These are phyloP conservation scores for Trametes meyenii DNA, from an alignment of 768 basidiomycete genomes.

Conservation along the genomic window DNA sequence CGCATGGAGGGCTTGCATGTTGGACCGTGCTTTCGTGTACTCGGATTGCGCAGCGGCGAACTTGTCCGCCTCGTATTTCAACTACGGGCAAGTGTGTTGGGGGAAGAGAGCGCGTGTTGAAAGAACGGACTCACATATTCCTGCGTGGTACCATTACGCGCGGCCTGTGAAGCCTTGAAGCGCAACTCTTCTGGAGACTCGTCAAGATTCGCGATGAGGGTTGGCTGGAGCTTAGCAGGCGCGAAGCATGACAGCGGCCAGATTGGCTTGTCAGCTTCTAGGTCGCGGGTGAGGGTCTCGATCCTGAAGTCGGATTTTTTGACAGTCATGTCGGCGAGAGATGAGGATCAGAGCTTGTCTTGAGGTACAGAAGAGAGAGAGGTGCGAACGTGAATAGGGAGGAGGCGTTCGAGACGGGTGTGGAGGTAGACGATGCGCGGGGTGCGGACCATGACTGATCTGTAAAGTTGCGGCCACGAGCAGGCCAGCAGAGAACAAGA, in stretches of 20 bases:
- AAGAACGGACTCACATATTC: constrained; percentile 65
- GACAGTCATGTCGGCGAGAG: background rate
- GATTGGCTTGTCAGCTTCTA: constrained; percentile 68
- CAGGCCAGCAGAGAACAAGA: constrained; percentile 10
- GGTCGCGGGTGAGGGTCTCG: constrained; percentile 65
- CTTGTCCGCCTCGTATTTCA: constrained; percentile 60
- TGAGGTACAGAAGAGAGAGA: constrained; percentile 9
- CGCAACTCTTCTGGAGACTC: constrained; percentile 80
- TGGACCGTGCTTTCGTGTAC: constrained; percentile 37
- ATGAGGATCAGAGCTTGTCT: constrained; percentile 5
- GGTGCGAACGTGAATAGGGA: constrained; percentile 32
- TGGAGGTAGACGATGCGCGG: constrained; percentile 7
- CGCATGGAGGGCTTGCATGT: constrained; percentile 52
- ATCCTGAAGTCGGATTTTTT: constrained; percentile 41
- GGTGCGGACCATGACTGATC: constrained; percentile 28
- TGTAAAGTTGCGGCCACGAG: constrained; percentile 6
- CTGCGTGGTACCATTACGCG: constrained; percentile 53
- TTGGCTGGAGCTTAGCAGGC: constrained; percentile 73
- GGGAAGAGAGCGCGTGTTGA: background rate
- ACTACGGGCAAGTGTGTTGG: constrained; percentile 32
- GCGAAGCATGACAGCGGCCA: constrained; percentile 85
- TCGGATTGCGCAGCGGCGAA: constrained; percentile 56
- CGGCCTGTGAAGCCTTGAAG: constrained; percentile 59
- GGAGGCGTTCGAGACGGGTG: constrained; percentile 16
- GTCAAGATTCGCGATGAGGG: constrained; percentile 66